Percentiles rank a stretch among this genome's conserved stretches.
Conservation (phyloP, 768 basidiomycete genomes). For the Gymnopilus junonius region DNA sequence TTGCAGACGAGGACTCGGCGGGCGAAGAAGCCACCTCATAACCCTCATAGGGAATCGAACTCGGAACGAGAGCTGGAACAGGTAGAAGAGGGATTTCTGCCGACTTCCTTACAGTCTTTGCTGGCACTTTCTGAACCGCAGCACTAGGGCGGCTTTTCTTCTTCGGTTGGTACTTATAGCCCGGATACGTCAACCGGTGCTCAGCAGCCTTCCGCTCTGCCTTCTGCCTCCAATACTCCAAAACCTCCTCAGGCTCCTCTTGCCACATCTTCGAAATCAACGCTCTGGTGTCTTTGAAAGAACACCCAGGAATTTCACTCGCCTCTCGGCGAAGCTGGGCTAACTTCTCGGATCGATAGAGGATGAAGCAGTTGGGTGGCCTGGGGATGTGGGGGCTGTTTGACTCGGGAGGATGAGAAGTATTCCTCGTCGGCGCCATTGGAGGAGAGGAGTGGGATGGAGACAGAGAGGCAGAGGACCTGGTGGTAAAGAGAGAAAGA, state of each 20-base stretch:
- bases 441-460: background rate
- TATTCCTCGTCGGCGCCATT: constrained; percentile 2
- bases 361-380: background rate
- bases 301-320: background rate
- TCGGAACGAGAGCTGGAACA: background rate
- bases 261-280: constrained; percentile 2
- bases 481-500: background rate
- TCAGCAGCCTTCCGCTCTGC: background rate
- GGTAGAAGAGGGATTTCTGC: background rate
- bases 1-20: background rate
- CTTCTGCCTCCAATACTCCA: background rate
- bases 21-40: background rate
- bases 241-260: background rate
- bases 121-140: background rate
- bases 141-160: background rate
- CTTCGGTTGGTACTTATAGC: background rate
- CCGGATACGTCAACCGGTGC: background rate
- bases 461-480: background rate
- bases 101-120: background rate
- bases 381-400: background rate
- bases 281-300: background rate
- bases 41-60: background rate
- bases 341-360: background rate
- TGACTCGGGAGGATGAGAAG: background rate
- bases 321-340: background rate